phyloP scores from a whole-genome alignment of 1,284 basidiomycete species.

The Amylostereum areolatum region DNA sequence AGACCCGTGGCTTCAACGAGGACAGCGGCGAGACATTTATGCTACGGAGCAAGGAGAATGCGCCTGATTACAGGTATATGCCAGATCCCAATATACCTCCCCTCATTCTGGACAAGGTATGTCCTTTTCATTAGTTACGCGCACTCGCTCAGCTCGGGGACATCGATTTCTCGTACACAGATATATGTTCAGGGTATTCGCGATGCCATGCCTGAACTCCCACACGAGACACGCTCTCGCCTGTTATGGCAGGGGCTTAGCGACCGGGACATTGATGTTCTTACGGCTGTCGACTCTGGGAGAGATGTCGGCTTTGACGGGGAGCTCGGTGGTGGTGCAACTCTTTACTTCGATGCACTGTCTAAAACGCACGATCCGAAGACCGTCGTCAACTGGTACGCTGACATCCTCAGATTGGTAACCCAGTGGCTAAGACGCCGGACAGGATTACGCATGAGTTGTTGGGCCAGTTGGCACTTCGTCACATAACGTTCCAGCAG shows the following conservation, averaged over 20 bases:
- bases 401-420: not conserved
- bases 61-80: slow-evolving; percentile 97
- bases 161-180: slow-evolving; percentile 29
- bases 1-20: slow-evolving; percentile 92
- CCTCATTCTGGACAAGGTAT: slow-evolving; percentile 58
- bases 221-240: slow-evolving; percentile 58
- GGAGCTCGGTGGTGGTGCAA: slow-evolving; percentile 41
- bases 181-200: slow-evolving; percentile 52
- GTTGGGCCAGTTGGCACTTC: slow-evolving; percentile 66
- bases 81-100: slow-evolving; percentile 92
- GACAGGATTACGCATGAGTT: slow-evolving; percentile 84
- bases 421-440: not conserved
- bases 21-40: slow-evolving; percentile 75
- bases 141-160: not conserved
- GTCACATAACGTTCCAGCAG: slow-evolving; percentile 54
- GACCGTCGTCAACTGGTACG: slow-evolving; percentile 80
- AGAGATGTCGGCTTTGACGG: slow-evolving; percentile 60
- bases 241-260: slow-evolving; percentile 51
- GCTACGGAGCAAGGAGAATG: slow-evolving; percentile 87
- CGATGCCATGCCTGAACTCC: slow-evolving; percentile 73
- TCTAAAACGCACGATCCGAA: slow-evolving; percentile 55
- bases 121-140: slow-evolving; percentile 5
- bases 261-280: slow-evolving; percentile 64
- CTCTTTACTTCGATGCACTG: slow-evolving; percentile 76
- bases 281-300: slow-evolving; percentile 68